Percentiles rank a stretch among this genome's conserved stretches.
phyloP scores from a whole-genome alignment of 192 early-diverging fungal genomes.

The Backusella morwellensis region DNA sequence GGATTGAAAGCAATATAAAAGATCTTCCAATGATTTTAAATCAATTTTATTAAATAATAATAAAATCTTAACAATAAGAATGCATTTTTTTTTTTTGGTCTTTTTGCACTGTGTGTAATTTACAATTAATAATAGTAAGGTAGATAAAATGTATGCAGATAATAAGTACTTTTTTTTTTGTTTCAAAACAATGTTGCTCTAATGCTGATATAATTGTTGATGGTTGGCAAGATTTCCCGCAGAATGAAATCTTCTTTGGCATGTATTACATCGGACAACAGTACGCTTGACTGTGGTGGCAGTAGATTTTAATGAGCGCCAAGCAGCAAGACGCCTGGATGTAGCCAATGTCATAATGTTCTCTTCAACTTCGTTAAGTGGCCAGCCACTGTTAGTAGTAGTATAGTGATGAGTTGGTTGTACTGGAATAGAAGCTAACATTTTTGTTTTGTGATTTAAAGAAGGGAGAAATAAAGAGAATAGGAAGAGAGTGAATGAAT shows the following conservation, averaged over 20 bases:
- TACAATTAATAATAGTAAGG: slow-evolving; percentile 2
- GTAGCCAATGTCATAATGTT: slow-evolving; percentile 2
- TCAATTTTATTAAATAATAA: not conserved
- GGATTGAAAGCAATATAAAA: not conserved
- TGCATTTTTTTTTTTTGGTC: not conserved
- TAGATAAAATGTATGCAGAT: not conserved
- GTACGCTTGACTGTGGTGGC: not conserved
- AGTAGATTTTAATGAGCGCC: not conserved
- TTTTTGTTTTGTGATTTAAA: not conserved
- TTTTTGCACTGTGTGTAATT: not conserved
- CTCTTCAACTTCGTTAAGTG: slow-evolving; percentile 2
- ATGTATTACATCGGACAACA: slow-evolving; percentile 1
- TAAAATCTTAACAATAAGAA: not conserved
- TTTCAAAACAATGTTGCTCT: not conserved
- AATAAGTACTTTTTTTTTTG: slow-evolving; percentile 2
- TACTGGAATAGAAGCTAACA: slow-evolving; percentile 6
- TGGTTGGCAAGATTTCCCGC: slow-evolving; percentile 10
- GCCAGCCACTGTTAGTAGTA: slow-evolving; percentile 4
- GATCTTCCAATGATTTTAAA: slow-evolving; percentile 1
- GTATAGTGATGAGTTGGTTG: not conserved
- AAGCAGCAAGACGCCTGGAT: not conserved
- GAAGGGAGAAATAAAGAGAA: not conserved
- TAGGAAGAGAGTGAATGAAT: not conserved
- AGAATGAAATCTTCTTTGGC: slow-evolving; percentile 16
- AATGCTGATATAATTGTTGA: slow-evolving; percentile 15